Conservation (phyloP, 1,139 yeast species). For the Suhomyces anneliseae region DNA sequence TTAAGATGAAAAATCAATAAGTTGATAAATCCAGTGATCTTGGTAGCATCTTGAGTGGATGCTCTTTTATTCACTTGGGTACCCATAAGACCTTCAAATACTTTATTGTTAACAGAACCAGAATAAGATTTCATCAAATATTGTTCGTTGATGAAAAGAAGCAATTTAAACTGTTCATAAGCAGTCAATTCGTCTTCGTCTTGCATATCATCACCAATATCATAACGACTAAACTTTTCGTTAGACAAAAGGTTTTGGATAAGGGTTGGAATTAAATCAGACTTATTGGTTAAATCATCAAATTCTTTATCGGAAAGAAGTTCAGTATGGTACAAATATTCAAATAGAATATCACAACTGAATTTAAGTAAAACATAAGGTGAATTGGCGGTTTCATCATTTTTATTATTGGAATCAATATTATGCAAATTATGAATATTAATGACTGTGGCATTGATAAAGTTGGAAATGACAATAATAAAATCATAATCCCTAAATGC, state of each 20-base stretch:
- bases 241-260: constrained; percentile 54
- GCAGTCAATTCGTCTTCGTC: constrained; percentile 65
- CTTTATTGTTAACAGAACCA: constrained; percentile 40
- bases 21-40: constrained; percentile 41
- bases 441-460: constrained; percentile 33
- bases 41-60: constrained; percentile 19
- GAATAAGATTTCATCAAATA: constrained; percentile 64
- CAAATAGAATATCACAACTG: constrained; percentile 44
- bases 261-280: constrained; percentile 36
- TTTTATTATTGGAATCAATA: constrained; percentile 4
- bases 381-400: constrained; percentile 9
- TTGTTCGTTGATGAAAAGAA: constrained; percentile 80
- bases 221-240: constrained; percentile 45
- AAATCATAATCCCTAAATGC: constrained; percentile 41
- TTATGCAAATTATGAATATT: background rate
- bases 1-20: constrained; percentile 59
- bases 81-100: constrained; percentile 46
- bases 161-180: constrained; percentile 69
- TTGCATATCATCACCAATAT: constrained; percentile 42
- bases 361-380: constrained; percentile 40
- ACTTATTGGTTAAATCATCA: constrained; percentile 25
- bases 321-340: constrained; percentile 41
- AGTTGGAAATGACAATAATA: constrained; percentile 47
- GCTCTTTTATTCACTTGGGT: constrained; percentile 2
- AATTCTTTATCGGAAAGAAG: constrained; percentile 38